These are phyloP conservation scores for Pythium scleroteichum DNA, from an alignment of 352 stramenopile species.

Conservation along the genomic window DNA sequence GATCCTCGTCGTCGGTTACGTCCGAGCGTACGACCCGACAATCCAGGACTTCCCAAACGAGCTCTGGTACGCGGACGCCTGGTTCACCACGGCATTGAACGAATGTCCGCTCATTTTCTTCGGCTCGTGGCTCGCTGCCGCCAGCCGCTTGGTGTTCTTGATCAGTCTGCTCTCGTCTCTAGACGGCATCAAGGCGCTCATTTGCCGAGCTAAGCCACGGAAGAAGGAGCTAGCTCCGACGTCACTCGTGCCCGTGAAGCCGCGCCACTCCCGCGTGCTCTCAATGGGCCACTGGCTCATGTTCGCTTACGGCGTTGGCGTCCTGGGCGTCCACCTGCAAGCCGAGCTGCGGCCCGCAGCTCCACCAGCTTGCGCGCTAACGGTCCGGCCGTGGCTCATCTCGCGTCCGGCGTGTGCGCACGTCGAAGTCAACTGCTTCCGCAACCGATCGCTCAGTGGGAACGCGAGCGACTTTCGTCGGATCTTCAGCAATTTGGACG, in stretches of 20 bases:
- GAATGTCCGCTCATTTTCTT: constrained; percentile 13
- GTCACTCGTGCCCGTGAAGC: too few species aligned
- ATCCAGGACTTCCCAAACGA: not conserved
- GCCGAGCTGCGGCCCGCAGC: constrained; percentile 13
- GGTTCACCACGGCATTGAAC: constrained; percentile 9
- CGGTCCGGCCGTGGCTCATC: constrained; percentile 30
- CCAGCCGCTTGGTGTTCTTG: constrained; percentile 20
- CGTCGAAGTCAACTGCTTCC: constrained; percentile 4
- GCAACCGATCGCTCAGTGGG: not conserved
- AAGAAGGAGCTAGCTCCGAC: too few species aligned
- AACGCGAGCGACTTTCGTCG: not conserved
- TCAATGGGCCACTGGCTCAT: not conserved
- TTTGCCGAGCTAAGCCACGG: not conserved
- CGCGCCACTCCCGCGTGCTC: too few species aligned
- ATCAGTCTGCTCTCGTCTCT: constrained; percentile 11
- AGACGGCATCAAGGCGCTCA: constrained; percentile 14
- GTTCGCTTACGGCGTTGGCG: constrained; percentile 16
- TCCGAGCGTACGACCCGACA: constrained; percentile 1
- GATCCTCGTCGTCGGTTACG: not conserved
- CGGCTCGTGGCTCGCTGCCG: not conserved
- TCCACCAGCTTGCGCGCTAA: constrained; percentile 24
- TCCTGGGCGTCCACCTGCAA: constrained; percentile 31
- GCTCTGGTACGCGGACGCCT: constrained; percentile 18
- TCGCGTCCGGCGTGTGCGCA: constrained; percentile 31
- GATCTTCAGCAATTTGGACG: constrained; percentile 28